Conservation (phyloP, 2,329 filamentous ascomycete genomes). For the Drechslera avenae region DNA sequence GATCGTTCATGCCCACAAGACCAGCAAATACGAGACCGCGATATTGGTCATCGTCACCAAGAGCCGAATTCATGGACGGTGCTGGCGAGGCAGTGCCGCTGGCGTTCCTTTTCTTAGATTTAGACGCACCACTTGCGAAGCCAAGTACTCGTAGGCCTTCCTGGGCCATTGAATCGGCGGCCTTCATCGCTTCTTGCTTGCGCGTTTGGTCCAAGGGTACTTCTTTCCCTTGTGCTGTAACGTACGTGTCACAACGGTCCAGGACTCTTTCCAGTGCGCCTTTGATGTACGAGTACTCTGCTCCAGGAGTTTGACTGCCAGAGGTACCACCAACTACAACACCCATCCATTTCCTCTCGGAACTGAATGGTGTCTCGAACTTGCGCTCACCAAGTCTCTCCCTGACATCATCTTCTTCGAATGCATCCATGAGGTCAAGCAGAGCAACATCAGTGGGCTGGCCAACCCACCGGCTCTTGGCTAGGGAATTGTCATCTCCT, state of each 20-base stretch:
- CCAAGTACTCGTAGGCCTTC: slow-evolving; percentile 89
- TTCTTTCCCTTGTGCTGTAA: slow-evolving; percentile 84
- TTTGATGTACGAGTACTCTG: slow-evolving; percentile 92
- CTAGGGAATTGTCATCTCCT: slow-evolving; percentile 64
- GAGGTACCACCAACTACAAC: slow-evolving; percentile 69
- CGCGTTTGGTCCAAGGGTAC: slow-evolving; percentile 79
- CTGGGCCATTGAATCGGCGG: slow-evolving; percentile 83
- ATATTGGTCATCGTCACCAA: slow-evolving; percentile 73
- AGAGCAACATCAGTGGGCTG: slow-evolving; percentile 98
- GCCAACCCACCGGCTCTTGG: slow-evolving; percentile 89
- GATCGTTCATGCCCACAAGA: slow-evolving; percentile 95
- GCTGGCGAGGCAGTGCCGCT: slow-evolving; percentile 42
- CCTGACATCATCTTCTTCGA: slow-evolving; percentile 89
- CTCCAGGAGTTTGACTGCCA: slow-evolving; percentile 61
- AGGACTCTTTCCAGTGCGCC: slow-evolving; percentile 89
- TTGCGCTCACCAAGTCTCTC: slow-evolving; percentile 81
- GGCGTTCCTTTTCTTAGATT: slow-evolving; percentile 31
- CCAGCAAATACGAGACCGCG: slow-evolving; percentile 86
- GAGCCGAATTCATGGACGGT: slow-evolving; percentile 26
- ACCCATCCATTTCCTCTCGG: slow-evolving; percentile 99
- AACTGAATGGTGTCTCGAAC: slow-evolving; percentile 92
- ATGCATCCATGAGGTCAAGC: slow-evolving; percentile 87
- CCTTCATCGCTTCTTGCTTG: slow-evolving; percentile 74
- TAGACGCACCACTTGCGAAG: slow-evolving; percentile 81
- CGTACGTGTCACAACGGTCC: slow-evolving; percentile 85